These are phyloP conservation scores for Trichoderma atrobrunneum DNA, from an alignment of 2,329 filamentous ascomycete species.

Conservation along the genomic window DNA sequence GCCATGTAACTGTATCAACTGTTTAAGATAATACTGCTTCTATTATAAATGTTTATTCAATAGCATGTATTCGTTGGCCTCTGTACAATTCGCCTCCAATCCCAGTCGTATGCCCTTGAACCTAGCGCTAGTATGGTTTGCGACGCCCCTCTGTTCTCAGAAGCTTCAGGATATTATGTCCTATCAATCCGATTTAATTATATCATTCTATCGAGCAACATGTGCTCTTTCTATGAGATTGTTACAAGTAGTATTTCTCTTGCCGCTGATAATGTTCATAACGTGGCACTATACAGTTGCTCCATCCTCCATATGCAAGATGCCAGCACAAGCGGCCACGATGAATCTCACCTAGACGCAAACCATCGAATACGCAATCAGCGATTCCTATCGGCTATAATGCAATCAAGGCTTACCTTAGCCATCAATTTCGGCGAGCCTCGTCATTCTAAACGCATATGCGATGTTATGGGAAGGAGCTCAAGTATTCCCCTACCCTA, in stretches of 20 bases:
- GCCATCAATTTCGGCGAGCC: neutral
- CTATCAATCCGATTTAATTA: neutral
- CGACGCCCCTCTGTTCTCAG: neutral
- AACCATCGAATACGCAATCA: neutral
- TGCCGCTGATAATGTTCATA: neutral
- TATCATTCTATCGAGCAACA: neutral
- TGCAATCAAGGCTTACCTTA: neutral
- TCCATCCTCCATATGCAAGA: neutral
- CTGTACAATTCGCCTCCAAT: neutral
- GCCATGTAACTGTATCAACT: neutral
- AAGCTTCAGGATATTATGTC: neutral
- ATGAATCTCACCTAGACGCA: neutral
- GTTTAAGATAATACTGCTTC: neutral
- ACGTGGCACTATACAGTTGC: neutral
- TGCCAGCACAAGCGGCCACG: neutral
- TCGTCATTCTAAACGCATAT: neutral
- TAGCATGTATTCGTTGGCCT: neutral
- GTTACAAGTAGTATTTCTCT: neutral
- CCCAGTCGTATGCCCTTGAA: neutral
- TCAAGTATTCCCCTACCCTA: neutral
- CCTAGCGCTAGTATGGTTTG: neutral
- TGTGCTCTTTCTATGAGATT: neutral
- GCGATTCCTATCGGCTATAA: neutral
- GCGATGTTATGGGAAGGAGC: neutral
- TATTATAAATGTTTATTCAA: fast-evolving